Evolutionary conservation across 192 early-diverging fungal genomes (phyloP).

Genomic region (Coemansia aciculifera): DNA sequence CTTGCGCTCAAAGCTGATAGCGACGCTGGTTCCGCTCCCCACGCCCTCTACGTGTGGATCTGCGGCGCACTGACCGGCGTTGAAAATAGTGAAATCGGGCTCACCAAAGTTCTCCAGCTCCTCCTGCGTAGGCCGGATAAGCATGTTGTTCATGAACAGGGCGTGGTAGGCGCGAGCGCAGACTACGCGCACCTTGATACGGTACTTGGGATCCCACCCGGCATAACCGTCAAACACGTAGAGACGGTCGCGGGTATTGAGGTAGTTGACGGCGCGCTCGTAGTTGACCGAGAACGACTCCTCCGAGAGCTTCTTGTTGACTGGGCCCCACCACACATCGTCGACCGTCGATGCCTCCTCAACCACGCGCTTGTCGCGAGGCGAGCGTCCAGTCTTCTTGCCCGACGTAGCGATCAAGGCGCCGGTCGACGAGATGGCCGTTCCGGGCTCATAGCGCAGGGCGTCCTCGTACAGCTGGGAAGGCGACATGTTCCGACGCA

Average conservation of each 20-base stretch:
- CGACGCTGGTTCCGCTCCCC: slow-evolving; percentile 75
- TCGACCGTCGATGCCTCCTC: slow-evolving; percentile 81
- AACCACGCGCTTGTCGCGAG: slow-evolving; percentile 97
- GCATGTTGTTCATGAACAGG: slow-evolving; percentile 99
- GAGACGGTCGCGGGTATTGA: slow-evolving; percentile 90
- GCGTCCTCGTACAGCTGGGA: slow-evolving; percentile 95
- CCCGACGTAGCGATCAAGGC: slow-evolving; percentile 91
- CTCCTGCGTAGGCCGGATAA: slow-evolving; percentile 89
- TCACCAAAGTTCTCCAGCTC: slow-evolving; percentile 91
- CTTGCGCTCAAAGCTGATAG: slow-evolving; percentile 86
- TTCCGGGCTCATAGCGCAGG: slow-evolving; percentile 79
- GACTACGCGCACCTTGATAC: slow-evolving; percentile 95
- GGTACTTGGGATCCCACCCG: slow-evolving; percentile 98
- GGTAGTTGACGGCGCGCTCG: slow-evolving; percentile 93
- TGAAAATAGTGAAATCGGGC: slow-evolving; percentile 98
- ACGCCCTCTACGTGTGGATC: slow-evolving; percentile 53
- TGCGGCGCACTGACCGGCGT: slow-evolving; percentile 66
- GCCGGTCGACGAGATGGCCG: slow-evolving; percentile 86
- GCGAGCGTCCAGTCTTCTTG: slow-evolving; percentile 90
- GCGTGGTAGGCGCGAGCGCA: slow-evolving; percentile 94
- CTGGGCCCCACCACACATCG: slow-evolving; percentile 98
- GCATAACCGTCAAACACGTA: slow-evolving; percentile 97
- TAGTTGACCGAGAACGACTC: slow-evolving; percentile 90
- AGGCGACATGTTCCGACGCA: slow-evolving; percentile 82
- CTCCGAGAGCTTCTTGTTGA: slow-evolving; percentile 89